These are phyloP conservation scores for Lipomyces yamanashiensis DNA, from an alignment of 805 yeast species.

Conservation along the genomic window DNA sequence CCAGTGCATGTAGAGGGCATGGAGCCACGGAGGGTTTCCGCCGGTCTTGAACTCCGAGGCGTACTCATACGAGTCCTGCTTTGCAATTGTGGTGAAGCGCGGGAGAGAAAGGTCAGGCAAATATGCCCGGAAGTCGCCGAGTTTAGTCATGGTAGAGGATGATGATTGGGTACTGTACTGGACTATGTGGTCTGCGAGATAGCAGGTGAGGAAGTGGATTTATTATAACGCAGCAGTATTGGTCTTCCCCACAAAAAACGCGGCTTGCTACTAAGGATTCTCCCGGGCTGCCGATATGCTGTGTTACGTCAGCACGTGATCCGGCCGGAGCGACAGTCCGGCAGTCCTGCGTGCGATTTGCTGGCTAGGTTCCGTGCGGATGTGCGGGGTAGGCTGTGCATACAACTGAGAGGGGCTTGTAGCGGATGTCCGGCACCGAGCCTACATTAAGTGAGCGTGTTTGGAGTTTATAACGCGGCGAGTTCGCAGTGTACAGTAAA, in stretches of 20 bases:
- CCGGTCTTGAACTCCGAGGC: slow-evolving; percentile 1
- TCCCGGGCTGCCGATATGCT: too few species aligned
- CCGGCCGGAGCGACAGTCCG: not conserved
- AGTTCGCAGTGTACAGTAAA: not conserved
- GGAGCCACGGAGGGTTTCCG: slow-evolving; percentile 4
- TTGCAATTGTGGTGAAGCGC: slow-evolving; percentile 3
- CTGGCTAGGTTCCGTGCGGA: not conserved
- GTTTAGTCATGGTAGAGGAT: not conserved
- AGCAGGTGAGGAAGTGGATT: too few species aligned
- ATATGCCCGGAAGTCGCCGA: slow-evolving; percentile 8
- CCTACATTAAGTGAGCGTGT: too few species aligned
- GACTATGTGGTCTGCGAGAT: too few species aligned
- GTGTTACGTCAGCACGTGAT: too few species aligned
- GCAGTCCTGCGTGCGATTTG: slow-evolving; percentile 3
- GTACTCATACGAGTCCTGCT: slow-evolving; percentile 11
- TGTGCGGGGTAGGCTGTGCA: not conserved
- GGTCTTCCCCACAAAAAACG: too few species aligned
- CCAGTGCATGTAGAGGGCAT: slow-evolving; percentile 14
- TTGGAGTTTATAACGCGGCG: too few species aligned
- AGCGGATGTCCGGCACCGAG: not conserved
- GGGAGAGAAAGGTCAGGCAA: slow-evolving; percentile 8
- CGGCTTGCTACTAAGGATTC: too few species aligned
- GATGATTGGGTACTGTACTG: too few species aligned
- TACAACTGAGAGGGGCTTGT: not conserved
- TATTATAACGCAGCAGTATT: not conserved